Percentiles rank a stretch among this genome's conserved stretches.
phyloP scores from a whole-genome alignment of 176 grass and related monocot species.

The Musa beccarii region DNA sequence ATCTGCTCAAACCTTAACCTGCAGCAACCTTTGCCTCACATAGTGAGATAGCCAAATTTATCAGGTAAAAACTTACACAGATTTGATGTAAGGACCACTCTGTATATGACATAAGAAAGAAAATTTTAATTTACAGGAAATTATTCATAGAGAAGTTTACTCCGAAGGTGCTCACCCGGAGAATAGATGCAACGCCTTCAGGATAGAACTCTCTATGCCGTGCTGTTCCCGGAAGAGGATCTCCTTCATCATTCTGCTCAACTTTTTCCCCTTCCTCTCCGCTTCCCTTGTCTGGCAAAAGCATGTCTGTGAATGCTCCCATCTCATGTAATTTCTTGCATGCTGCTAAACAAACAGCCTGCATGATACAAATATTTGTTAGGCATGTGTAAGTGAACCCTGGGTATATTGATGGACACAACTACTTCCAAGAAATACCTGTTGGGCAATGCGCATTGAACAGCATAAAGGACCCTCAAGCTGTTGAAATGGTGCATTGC shows the following conservation, averaged over 20 bases:
- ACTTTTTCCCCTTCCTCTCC: constrained; percentile 65
- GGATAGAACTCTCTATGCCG: constrained; percentile 97
- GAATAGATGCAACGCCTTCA: constrained; percentile 88
- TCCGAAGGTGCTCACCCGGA: constrained; percentile 34
- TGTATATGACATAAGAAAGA: background rate
- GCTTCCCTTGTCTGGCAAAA: constrained; percentile 93
- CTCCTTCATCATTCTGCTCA: constrained; percentile 77
- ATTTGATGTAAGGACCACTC: background rate
- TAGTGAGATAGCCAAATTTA: background rate
- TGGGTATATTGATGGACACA: background rate
- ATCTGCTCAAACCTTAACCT: background rate
- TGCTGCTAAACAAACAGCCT: constrained; percentile 97
- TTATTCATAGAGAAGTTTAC: background rate
- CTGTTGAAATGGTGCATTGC: constrained; percentile 94
- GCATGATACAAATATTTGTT: constrained; percentile 10
- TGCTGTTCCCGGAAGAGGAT: constrained; percentile 87
- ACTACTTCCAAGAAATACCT: constrained; percentile 32
- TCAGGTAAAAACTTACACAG: background rate
- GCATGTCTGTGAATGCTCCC: constrained; percentile 96
- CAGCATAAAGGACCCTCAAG: constrained; percentile 90
- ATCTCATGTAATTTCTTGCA: constrained; percentile 99
- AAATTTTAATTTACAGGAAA: background rate
- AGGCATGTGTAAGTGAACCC: background rate
- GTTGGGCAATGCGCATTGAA: constrained; percentile 84
- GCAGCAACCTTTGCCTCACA: background rate